A percentile compares a stretch with the other conserved stretches of the same genome.
phyloP scores from a whole-genome alignment of 2,329 filamentous ascomycete genomes.

The Pseudocercospora cruenta region DNA sequence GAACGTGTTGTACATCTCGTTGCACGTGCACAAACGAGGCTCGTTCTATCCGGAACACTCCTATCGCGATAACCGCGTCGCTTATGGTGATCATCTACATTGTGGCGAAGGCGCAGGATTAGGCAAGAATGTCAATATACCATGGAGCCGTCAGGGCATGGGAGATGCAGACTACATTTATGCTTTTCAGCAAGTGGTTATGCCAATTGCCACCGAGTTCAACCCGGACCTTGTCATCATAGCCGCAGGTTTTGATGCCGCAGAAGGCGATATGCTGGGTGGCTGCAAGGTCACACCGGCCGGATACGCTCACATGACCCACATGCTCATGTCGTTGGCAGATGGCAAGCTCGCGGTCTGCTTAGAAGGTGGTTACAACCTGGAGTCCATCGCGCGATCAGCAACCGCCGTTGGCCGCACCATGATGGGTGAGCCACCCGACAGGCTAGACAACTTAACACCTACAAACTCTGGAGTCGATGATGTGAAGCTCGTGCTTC shows the following conservation, averaged over 20 bases:
- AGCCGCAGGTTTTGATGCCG: constrained; percentile 93
- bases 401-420: constrained; percentile 89
- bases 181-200: constrained; percentile 92
- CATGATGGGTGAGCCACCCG: constrained; percentile 92
- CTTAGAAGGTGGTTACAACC: constrained; percentile 93
- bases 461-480: constrained; percentile 58
- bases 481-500: constrained; percentile 61
- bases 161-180: constrained; percentile 96
- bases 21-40: constrained; percentile 86
- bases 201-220: constrained; percentile 94
- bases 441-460: constrained; percentile 54
- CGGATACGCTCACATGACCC: constrained; percentile 98
- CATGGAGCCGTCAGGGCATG: constrained; percentile 74
- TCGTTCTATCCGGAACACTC: constrained; percentile 75
- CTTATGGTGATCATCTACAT: constrained; percentile 62
- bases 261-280: constrained; percentile 88
- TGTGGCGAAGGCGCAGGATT: constrained; percentile 61
- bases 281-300: constrained; percentile 88
- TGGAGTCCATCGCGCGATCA: constrained; percentile 88
- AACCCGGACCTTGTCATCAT: constrained; percentile 93
- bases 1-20: constrained; percentile 91
- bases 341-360: constrained; percentile 88
- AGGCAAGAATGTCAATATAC: constrained; percentile 70
- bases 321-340: constrained; percentile 96
- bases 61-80: constrained; percentile 59